Conservation (phyloP, 371 early-diverging fungal species). For the Smittium mucronatum region DNA sequence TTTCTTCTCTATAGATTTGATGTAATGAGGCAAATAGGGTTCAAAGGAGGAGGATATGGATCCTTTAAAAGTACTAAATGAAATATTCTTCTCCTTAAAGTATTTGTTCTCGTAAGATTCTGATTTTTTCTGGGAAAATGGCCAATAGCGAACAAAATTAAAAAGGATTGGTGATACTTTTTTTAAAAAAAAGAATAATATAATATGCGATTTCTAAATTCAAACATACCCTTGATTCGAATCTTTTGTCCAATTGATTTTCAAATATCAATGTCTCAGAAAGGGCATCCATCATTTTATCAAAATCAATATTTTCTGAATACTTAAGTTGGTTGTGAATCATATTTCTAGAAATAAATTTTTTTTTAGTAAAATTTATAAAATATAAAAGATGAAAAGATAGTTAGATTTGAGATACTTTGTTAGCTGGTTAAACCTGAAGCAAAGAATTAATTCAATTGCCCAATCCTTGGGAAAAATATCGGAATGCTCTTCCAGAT, state of each 20-base stretch:
- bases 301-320: slow-evolving; percentile 44
- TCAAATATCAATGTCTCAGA: slow-evolving; percentile 84
- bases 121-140: neutral
- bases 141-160: neutral
- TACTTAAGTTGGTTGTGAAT: slow-evolving; percentile 39
- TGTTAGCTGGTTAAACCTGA: slow-evolving; percentile 71
- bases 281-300: slow-evolving; percentile 53
- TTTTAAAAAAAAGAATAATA: neutral
- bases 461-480: slow-evolving; percentile 76
- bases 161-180: neutral
- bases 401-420: neutral
- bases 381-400: neutral
- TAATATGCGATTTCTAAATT: neutral
- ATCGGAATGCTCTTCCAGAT: slow-evolving; percentile 68
- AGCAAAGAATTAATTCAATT: slow-evolving; percentile 52
- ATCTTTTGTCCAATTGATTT: slow-evolving; percentile 59
- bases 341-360: slow-evolving; percentile 26
- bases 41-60: slow-evolving; percentile 75
- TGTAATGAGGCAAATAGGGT: slow-evolving; percentile 66
- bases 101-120: neutral
- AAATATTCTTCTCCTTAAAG: slow-evolving; percentile 24
- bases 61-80: slow-evolving; percentile 39
- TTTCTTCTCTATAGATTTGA: slow-evolving; percentile 69
- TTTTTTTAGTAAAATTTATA: neutral
- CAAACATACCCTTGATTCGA: slow-evolving; percentile 25